These are phyloP conservation scores for Wickerhamiella allomyrinae DNA, from an alignment of 805 yeast genomes.

Conservation along the genomic window DNA sequence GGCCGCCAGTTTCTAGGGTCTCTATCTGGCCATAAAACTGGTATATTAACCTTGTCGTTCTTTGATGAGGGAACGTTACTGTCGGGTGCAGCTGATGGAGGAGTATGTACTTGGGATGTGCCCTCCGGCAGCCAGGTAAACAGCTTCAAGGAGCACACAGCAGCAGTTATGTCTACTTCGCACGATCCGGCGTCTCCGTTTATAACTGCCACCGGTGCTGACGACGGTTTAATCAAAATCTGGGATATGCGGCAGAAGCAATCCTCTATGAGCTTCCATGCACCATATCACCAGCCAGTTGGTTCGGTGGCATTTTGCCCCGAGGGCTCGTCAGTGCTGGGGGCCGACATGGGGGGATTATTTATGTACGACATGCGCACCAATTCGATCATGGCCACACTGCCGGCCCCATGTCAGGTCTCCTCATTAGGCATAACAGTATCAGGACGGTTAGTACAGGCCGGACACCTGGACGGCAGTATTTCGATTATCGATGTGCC, in stretches of 20 bases:
- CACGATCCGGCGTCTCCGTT: background rate
- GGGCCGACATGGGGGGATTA: background rate
- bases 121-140: background rate
- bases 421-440: background rate
- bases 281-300: background rate
- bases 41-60: background rate
- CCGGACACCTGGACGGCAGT: conserved; percentile 1
- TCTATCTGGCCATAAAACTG: background rate
- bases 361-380: background rate
- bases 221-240: conserved; percentile 1
- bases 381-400: background rate
- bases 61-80: background rate
- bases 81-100: conserved; percentile 1
- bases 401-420: background rate
- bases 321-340: background rate
- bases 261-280: background rate
- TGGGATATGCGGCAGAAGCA: conserved; percentile 1
- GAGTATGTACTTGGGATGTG: background rate
- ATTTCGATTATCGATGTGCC: background rate
- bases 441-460: background rate
- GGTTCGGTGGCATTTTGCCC: background rate
- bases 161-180: background rate
- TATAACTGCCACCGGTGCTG: background rate
- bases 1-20: background rate
- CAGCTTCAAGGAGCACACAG: background rate